Percentiles rank a stretch among this genome's conserved stretches.
These are phyloP conservation scores for Croton setiger DNA, from an alignment of 441 rosid species.

Conservation along the genomic window DNA sequence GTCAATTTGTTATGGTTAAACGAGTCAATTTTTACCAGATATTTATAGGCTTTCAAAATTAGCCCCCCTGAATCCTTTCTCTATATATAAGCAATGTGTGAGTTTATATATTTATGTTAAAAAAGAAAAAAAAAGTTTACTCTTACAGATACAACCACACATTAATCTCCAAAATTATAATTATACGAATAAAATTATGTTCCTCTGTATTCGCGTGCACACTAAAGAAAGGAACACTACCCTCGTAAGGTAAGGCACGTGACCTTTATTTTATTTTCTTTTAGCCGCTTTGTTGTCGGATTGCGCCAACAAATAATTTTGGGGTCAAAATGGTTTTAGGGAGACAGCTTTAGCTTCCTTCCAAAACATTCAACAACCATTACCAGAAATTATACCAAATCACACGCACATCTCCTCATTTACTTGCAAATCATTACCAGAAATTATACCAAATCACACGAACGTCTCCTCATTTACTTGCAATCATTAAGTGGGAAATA, in stretches of 20 bases:
- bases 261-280: background rate
- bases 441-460: background rate
- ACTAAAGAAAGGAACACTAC: background rate
- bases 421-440: background rate
- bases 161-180: too few relatives aligned
- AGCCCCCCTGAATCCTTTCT: too few relatives aligned
- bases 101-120: too few relatives aligned
- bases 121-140: too few relatives aligned
- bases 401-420: background rate
- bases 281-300: slow-evolving; percentile 16
- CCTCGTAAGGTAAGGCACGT: slow-evolving; percentile 16
- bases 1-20: too few relatives aligned
- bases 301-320: slow-evolving; percentile 6
- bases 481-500: slow-evolving; percentile 14
- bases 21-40: too few relatives aligned
- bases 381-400: background rate
- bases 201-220: background rate
- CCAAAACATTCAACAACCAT: background rate
- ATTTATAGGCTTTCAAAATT: too few relatives aligned
- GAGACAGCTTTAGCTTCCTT: background rate
- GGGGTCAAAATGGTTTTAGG: background rate
- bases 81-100: too few relatives aligned
- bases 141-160: too few relatives aligned
- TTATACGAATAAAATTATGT: slow-evolving; percentile 4
- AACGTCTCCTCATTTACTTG: background rate